Evolutionary conservation across 495 filamentous ascomycete species (phyloP).

Genomic region (Aspergillus campestris): DNA sequence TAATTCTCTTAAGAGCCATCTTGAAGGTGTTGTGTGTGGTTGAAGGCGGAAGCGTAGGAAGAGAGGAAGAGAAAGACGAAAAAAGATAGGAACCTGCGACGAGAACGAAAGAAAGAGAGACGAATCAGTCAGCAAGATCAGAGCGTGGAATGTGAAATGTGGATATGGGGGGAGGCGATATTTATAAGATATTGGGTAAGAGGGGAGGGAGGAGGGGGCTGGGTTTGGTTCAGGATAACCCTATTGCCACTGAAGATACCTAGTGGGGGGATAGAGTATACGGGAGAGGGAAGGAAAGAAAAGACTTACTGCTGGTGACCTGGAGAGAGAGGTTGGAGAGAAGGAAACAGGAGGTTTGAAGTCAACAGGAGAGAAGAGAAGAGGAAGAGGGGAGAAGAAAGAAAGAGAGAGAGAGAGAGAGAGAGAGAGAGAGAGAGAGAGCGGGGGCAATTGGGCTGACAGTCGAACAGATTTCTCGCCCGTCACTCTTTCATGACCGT

Average conservation of each 20-base stretch:
- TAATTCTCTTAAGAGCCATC: conserved; percentile 99
- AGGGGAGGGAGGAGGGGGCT: background rate
- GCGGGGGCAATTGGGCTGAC: conserved; percentile 1
- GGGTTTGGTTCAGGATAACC: background rate
- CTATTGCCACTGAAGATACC: no score
- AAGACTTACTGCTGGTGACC: background rate
- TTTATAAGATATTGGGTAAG: background rate
- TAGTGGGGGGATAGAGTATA: background rate
- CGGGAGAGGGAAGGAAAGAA: background rate
- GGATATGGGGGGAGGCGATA: background rate
- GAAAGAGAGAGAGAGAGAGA: conserved; percentile 14
- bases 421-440: conserved; percentile 7
- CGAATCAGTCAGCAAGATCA: background rate
- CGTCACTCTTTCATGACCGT: no score
- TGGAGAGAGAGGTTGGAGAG: background rate
- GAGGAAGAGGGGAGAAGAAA: conserved; percentile 14
- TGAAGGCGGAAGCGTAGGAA: conserved; percentile 16
- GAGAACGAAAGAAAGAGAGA: conserved; percentile 9
- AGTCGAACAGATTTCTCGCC: background rate
- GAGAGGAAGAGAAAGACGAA: conserved; percentile 2
- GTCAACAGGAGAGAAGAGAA: conserved; percentile 7
- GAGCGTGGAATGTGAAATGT: no score
- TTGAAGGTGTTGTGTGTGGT: conserved; percentile 21
- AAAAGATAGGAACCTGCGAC: conserved; percentile 4
- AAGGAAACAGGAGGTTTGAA: conserved; percentile 9